Base-by-base conservation (phyloP, 257 asterid genomes). In the Lavandula angustifolia region DNA sequence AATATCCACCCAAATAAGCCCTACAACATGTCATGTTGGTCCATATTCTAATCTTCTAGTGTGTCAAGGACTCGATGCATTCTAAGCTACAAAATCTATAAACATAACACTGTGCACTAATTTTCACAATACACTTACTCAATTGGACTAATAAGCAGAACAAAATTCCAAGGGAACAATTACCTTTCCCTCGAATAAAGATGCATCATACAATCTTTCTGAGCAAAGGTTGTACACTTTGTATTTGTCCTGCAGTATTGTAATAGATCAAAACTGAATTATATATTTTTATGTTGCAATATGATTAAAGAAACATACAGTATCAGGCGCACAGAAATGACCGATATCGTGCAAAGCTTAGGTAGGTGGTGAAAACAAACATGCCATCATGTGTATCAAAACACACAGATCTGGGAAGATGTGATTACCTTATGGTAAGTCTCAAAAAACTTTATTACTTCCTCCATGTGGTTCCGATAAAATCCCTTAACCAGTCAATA, bases 391-490 rank as follows among this genome's bases (percentile, higher is more conserved):
- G 50, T 40, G 29, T 44, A 73, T 62, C 48, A 57, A 14, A 40
- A 32, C 37, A 53, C 54, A 43, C 35, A 22, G 46, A 68, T 5
- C 51, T 10, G 54, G 32, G 72, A 17, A 60, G 65, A 75, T 53
- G 60, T 8, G 34, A 68, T 72, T 83, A 94, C 99, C 97, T 94
- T 88, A 85, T 94, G 99, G 80, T 83, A 81, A 56, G 95, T 90
- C 74, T 94, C 99, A 64, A 94, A 87, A 85, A 90, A 94, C 76
- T 74, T 85, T 72, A 94, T 90, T 54, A 94, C 99, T 86, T 94
- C 99, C 85, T 94, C 99, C 98, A 94, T 94, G 82, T 94, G 99
- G 81, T 94, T 94, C 60, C 99, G 84, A 77, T 94, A 94, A 67
- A 90, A 82, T 47, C 98, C 99, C 99, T 94, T 72, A 62, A 74